Conservation (phyloP, 805 yeast species). For the Ogataea paraovalis region DNA sequence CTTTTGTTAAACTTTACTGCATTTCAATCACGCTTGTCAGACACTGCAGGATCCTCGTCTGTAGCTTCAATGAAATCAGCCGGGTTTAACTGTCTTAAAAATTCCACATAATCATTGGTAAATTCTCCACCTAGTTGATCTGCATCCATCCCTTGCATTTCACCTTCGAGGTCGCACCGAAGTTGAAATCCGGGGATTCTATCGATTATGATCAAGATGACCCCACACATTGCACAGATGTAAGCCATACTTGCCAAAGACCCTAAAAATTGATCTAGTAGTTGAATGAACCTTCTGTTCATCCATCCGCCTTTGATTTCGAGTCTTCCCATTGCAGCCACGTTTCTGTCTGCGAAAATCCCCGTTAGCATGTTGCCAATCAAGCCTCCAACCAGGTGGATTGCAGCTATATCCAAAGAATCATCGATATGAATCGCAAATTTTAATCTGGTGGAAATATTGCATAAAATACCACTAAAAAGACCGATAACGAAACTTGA, state of each 20-base stretch:
- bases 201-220: constrained; percentile 52
- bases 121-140: constrained; percentile 83
- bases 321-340: constrained; percentile 74
- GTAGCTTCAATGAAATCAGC: constrained; percentile 14
- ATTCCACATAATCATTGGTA: constrained; percentile 89
- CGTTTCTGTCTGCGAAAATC: constrained; percentile 66
- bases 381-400: constrained; percentile 91
- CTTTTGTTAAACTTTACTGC: background rate
- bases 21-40: background rate
- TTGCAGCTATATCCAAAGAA: constrained; percentile 84
- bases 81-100: constrained; percentile 66
- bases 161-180: constrained; percentile 72
- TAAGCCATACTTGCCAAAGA: constrained; percentile 51
- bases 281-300: constrained; percentile 77
- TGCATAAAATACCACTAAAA: constrained; percentile 73
- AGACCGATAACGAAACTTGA: constrained; percentile 78
- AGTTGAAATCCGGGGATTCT: constrained; percentile 74
- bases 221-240: constrained; percentile 65
- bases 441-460: constrained; percentile 78
- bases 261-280: constrained; percentile 59
- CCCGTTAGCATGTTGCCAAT: constrained; percentile 80
- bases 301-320: constrained; percentile 80
- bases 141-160: constrained; percentile 75
- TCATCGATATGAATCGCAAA: constrained; percentile 76
- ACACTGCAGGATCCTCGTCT: background rate